Evolutionary conservation across 495 filamentous ascomycete species (phyloP), one percentile per base, ranked within the genome.

Genomic region (Annulohypoxylon bovei): DNA sequence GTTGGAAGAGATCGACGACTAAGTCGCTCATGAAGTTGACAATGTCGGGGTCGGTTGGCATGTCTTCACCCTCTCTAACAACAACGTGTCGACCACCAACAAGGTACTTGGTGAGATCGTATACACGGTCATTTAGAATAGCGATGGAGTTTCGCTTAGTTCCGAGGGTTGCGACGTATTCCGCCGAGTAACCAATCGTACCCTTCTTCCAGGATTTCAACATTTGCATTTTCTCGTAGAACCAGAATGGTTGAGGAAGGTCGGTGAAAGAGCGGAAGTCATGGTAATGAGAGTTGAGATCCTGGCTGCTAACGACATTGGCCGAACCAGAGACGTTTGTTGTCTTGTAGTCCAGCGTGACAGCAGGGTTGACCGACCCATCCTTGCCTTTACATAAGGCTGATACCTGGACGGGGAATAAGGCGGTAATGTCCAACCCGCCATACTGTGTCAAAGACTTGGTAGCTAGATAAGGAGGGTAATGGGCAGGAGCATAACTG

Each of bases 321-420:
- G 87, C 86, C 11, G 87, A 86, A 11, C 87, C 89, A 6, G 89
- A 87, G 46, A 91, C 82, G 77, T 99, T 99, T 65, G 88, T 89
- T 12, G 84, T 84, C 68, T 87, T 88, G 78, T 93, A 98, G 77
- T 94, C 91, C 53, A 98, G 86, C 54, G 89, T 88, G 14, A 99
- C 92, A 52, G 86, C 85, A 22, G 86, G 85, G 71, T 92, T 86
- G 84, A 72, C 67, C 46, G 37, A 20, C 22, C 92, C 92, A 56
- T 87, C 78, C 28, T 85, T 85, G 35, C 95, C 95, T 47, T 91
- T 87, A 79, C 95, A 99, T 37, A 98, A 83, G 35, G 95, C 93
- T 3, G 92, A 96, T 14, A 98, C 95, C 76, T 99, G 95, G 11
- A 99, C 85, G 0, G 95, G 95, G 81, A 99, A 99, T 12, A 99